Conservation (phyloP, 495 filamentous ascomycete species). For the Daldinia concentrica region DNA sequence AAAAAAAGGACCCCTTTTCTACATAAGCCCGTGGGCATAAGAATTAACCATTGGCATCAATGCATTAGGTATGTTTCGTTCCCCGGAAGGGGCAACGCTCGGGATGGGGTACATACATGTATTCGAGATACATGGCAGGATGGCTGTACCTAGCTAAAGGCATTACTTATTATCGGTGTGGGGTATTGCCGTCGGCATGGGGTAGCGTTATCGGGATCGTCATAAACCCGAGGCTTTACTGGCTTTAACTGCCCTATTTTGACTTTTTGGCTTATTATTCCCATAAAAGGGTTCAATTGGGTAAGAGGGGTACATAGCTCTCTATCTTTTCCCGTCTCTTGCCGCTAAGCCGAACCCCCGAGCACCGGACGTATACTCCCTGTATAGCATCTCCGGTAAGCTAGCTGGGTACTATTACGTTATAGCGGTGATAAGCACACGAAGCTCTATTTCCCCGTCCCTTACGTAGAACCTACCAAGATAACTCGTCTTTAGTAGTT, state of each 20-base stretch:
- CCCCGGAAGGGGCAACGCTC: slow-evolving; percentile 1
- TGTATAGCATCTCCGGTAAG: slow-evolving; percentile 18
- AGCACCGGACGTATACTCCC: slow-evolving; percentile 23
- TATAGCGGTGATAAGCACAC: slow-evolving; percentile 15
- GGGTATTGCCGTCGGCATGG: slow-evolving; percentile 13
- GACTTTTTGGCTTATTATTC: slow-evolving; percentile 3
- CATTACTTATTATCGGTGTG: slow-evolving; percentile 3
- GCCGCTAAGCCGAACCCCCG: slow-evolving; percentile 38
- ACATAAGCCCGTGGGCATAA: neutral
- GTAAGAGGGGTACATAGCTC: slow-evolving; percentile 23
- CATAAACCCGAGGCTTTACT: slow-evolving; percentile 17
- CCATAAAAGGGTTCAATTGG: slow-evolving; percentile 26
- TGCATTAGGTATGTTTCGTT: slow-evolving; percentile 2
- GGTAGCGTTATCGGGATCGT: slow-evolving; percentile 35
- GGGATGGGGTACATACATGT: slow-evolving; percentile 5
- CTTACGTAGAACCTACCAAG: neutral
- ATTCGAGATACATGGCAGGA: neutral
- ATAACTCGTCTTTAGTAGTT: neutral
- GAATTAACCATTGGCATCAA: slow-evolving; percentile 1
- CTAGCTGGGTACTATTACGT: slow-evolving; percentile 28
- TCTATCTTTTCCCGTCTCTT: slow-evolving; percentile 6
- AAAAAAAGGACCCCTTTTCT: neutral
- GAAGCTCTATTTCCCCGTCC: slow-evolving; percentile 6
- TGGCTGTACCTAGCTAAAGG: neutral
- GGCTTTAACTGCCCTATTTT: too few relatives aligned